Evolutionary conservation across 208 protist genomes (phyloP).

Genomic region (Angomonas ambiguus): DNA sequence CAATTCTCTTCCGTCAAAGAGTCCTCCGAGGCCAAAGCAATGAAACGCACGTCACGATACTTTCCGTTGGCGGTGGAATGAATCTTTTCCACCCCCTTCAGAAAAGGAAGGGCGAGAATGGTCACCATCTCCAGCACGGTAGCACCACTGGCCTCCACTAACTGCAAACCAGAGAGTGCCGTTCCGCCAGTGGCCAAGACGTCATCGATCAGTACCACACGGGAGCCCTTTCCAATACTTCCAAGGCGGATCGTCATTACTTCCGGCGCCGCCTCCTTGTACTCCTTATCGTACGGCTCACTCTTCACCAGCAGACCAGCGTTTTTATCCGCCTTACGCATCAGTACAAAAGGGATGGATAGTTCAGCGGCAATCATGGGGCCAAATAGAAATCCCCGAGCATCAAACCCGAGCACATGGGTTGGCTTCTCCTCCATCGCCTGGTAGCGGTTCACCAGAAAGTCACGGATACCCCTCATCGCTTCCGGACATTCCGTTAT

Average conservation of each 20-base stretch:
- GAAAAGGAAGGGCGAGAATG: slow-evolving; percentile 50
- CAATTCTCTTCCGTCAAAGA: slow-evolving; percentile 69
- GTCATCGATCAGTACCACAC: slow-evolving; percentile 91
- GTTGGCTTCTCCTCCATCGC: slow-evolving; percentile 53
- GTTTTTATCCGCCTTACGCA: slow-evolving; percentile 86
- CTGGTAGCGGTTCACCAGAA: slow-evolving; percentile 77
- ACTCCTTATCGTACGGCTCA: slow-evolving; percentile 88
- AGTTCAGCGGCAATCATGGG: slow-evolving; percentile 86
- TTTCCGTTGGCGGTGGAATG: slow-evolving; percentile 50
- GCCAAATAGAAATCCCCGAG: slow-evolving; percentile 87
- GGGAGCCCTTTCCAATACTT: slow-evolving; percentile 57
- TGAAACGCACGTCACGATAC: slow-evolving; percentile 69
- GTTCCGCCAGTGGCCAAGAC: slow-evolving; percentile 90
- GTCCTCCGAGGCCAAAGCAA: slow-evolving; percentile 58
- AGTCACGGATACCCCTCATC: slow-evolving; percentile 81
- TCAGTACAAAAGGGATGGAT: slow-evolving; percentile 85
- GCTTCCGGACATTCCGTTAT: slow-evolving; percentile 73
- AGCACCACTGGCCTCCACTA: slow-evolving; percentile 76
- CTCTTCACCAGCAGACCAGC: slow-evolving; percentile 85
- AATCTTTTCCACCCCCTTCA: slow-evolving; percentile 69
- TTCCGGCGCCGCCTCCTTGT: slow-evolving; percentile 74
- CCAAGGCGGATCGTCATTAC: slow-evolving; percentile 83
- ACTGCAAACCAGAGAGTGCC: slow-evolving; percentile 83
- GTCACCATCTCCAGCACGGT: slow-evolving; percentile 61
- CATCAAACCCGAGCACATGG: slow-evolving; percentile 87